Evolutionary conservation across 1,139 yeast genomes (phyloP).

Genomic region (Suhomyces maxii): DNA sequence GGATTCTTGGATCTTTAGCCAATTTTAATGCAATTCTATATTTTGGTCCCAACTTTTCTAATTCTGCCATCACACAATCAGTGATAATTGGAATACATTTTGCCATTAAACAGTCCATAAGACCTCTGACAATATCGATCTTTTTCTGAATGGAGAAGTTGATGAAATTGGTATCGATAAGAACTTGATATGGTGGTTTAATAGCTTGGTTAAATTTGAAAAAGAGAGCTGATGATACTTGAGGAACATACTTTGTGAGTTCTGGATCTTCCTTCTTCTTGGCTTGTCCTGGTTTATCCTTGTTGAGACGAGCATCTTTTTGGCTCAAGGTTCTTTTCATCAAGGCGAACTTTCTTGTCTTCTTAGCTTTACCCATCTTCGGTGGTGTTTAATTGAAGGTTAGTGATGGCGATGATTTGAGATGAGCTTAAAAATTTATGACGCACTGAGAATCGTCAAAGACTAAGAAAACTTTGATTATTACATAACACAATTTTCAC

Average conservation of each 20-base stretch:
- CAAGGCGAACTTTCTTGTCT: slow-evolving; percentile 94
- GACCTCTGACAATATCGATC: slow-evolving; percentile 86
- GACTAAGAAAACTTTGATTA: slow-evolving; percentile 1
- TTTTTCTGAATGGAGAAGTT: slow-evolving; percentile 95
- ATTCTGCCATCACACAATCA: slow-evolving; percentile 97
- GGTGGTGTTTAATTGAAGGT: slow-evolving; percentile 6
- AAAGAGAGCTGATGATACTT: slow-evolving; percentile 91
- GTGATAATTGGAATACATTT: slow-evolving; percentile 94
- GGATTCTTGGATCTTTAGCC: slow-evolving; percentile 91
- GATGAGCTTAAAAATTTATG: slow-evolving; percentile 11
- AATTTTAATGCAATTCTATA: slow-evolving; percentile 88
- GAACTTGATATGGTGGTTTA: slow-evolving; percentile 94
- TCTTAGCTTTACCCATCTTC: slow-evolving; percentile 91
- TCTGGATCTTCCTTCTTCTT: slow-evolving; percentile 68
- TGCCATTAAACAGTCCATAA: slow-evolving; percentile 94
- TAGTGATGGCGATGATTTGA: slow-evolving; percentile 2
- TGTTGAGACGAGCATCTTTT: slow-evolving; percentile 65
- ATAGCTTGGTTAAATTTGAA: slow-evolving; percentile 93
- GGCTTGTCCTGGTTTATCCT: slow-evolving; percentile 21
- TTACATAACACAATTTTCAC: slow-evolving; percentile 3
- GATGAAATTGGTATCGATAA: slow-evolving; percentile 94
- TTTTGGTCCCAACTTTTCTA: slow-evolving; percentile 92
- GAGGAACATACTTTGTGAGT: slow-evolving; percentile 82
- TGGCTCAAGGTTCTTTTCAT: slow-evolving; percentile 78
- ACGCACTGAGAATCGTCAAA: not conserved